Evolutionary conservation across 345 rosid genomes (phyloP), one percentile per base, ranked within the genome.

Genomic region (Hypericum androsaemum): DNA sequence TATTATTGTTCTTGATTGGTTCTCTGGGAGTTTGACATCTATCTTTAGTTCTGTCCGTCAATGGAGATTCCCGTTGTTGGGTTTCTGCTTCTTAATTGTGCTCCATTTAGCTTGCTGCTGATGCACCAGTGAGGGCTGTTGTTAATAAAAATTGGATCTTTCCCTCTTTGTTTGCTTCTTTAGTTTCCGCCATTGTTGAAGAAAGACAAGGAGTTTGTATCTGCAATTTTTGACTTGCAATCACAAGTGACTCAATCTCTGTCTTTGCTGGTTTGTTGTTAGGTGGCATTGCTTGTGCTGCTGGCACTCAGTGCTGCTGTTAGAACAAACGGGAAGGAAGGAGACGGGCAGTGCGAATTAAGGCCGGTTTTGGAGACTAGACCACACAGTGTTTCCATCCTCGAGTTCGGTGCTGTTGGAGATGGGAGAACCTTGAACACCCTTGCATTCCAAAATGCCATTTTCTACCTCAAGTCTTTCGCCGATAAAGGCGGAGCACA

Each of bases 401-500:
- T 67, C 46, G 98, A 90, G 73, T 90, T 90, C 56, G 92, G 98
- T 48, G 98, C 96, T 37, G 94, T 84, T 32, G 98, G 95, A 49
- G 95, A 90, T 32, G 86, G 96, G 36, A 87, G 82, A 67, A 65
- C 79, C 5, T 60, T 84, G 59, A 90, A 87, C 58, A 87, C 96
- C 10, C 52, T 90, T 43, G 92, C 98, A 35, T 87, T 90, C 58
- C 95, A 87, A 36, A 90, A 90, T 64, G 98, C 98, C 47, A 71
- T 90, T 54, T 90, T 90, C 76, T 90, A 87, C 64, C 84, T 84
- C 22, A 90, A 90, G 72, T 90, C 98, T 0, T 90, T 90, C 45
- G 88, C 96, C 0, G 96, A 90, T 60, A 90, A 90, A 66, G 98
- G 98, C 10, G 98, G 98, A 17, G 98, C 98, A 43, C 95, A 90